Percentiles rank a stretch among this genome's conserved stretches.
Evolutionary conservation across 768 basidiomycete species (phyloP).

Genomic region (Russula griseocarnosa): DNA sequence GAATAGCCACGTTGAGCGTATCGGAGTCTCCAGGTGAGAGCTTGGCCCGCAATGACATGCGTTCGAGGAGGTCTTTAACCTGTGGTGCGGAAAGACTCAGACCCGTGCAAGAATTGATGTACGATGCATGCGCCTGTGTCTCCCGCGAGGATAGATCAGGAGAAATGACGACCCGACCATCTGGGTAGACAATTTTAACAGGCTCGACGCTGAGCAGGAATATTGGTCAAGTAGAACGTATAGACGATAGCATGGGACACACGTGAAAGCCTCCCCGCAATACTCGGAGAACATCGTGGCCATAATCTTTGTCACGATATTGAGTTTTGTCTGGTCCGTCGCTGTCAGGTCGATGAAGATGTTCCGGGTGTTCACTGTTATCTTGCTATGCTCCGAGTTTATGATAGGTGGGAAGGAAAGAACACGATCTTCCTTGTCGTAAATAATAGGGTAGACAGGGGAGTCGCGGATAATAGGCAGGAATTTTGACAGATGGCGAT

Average conservation of each 20-base stretch:
- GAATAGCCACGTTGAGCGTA: slow-evolving; percentile 70
- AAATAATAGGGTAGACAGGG: slow-evolving; percentile 96
- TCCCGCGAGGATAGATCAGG: slow-evolving; percentile 75
- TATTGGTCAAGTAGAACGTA: slow-evolving; percentile 6
- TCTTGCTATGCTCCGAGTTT: slow-evolving; percentile 96
- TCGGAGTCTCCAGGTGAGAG: slow-evolving; percentile 56
- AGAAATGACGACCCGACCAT: slow-evolving; percentile 69
- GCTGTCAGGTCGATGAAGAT: slow-evolving; percentile 97
- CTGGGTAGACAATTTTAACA: slow-evolving; percentile 74
- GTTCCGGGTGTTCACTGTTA: slow-evolving; percentile 87
- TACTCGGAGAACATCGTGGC: slow-evolving; percentile 99
- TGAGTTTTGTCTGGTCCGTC: slow-evolving; percentile 93
- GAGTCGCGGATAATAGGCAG: slow-evolving; percentile 92
- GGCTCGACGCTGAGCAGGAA: slow-evolving; percentile 74
- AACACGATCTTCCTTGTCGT: slow-evolving; percentile 82
- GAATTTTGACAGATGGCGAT: slow-evolving; percentile 86
- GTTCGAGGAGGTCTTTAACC: slow-evolving; percentile 66
- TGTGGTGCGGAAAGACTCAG: slow-evolving; percentile 63
- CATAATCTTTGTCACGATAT: slow-evolving; percentile 92
- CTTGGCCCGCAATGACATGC: slow-evolving; percentile 72
- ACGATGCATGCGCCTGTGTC: slow-evolving; percentile 75
- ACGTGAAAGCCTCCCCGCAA: slow-evolving; percentile 89
- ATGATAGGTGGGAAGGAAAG: slow-evolving; percentile 98
- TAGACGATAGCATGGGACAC: slow-evolving; percentile 35
- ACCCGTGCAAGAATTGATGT: slow-evolving; percentile 94